phyloP scores from a whole-genome alignment of 2,329 filamentous ascomycete genomes.

The Drechslerella dactyloides region DNA sequence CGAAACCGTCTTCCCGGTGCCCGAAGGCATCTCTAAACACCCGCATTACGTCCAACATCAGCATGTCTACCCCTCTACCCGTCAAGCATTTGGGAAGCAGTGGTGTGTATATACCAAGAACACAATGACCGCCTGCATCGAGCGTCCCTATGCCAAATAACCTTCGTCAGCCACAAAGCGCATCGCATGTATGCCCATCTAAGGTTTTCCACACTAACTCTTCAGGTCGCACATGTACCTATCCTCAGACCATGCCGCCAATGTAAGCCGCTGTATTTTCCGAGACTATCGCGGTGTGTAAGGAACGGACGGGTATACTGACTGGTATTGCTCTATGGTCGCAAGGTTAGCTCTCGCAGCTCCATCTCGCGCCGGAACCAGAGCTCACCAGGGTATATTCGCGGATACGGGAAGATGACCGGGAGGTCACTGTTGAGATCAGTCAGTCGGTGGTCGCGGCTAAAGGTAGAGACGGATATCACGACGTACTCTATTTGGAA shows the following conservation, averaged over 20 bases:
- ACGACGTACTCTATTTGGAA: slow-evolving; percentile 55
- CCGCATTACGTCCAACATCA: not conserved
- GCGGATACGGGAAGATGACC: slow-evolving; percentile 67
- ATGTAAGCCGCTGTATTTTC: not conserved
- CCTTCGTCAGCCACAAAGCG: not conserved
- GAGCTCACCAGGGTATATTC: slow-evolving; percentile 65
- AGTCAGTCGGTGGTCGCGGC: not conserved
- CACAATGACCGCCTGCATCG: slow-evolving; percentile 91
- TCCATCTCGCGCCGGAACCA: slow-evolving; percentile 35
- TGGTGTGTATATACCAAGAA: slow-evolving; percentile 64
- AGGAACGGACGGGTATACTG: slow-evolving; percentile 41
- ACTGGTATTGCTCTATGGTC: slow-evolving; percentile 65
- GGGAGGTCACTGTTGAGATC: slow-evolving; percentile 62
- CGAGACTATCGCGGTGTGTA: not conserved
- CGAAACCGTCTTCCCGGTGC: slow-evolving; percentile 96
- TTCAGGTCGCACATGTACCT: slow-evolving; percentile 85
- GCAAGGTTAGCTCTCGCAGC: slow-evolving; percentile 26
- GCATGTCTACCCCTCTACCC: not conserved
- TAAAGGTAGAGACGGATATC: not conserved
- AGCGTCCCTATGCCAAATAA: slow-evolving; percentile 67
- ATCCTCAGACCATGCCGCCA: slow-evolving; percentile 52
- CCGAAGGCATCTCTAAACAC: slow-evolving; percentile 85
- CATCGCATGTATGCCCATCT: not conserved
- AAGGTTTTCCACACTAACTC: slow-evolving; percentile 58
- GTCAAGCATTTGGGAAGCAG: not conserved